Percentiles rank a stretch among this genome's conserved stretches.
These are phyloP conservation scores for Penicillium fuscoglaucum DNA, from an alignment of 2,329 filamentous ascomycete genomes.

Conservation along the genomic window DNA sequence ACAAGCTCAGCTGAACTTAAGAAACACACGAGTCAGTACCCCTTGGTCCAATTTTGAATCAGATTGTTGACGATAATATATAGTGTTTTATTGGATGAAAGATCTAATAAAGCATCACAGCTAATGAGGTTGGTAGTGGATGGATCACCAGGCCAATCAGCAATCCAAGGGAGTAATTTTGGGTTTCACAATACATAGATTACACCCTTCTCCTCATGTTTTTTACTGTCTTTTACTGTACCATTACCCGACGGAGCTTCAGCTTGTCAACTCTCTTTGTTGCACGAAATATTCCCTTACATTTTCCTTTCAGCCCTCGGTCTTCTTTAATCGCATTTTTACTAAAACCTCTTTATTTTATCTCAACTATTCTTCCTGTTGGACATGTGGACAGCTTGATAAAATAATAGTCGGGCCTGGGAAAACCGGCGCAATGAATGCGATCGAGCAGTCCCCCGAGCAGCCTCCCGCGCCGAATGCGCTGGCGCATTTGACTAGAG, in stretches of 20 bases:
- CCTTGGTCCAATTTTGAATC: too few relatives aligned
- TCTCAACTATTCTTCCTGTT: background rate
- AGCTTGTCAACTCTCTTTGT: slow-evolving; percentile 5
- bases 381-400: slow-evolving; percentile 5
- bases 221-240: slow-evolving; percentile 5
- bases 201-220: background rate
- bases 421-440: slow-evolving; percentile 30
- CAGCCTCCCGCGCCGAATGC: slow-evolving; percentile 25
- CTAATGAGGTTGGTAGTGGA: too few relatives aligned
- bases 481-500: slow-evolving; percentile 24
- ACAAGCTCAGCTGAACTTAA: too few relatives aligned
- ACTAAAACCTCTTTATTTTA: background rate
- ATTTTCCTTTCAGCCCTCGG: background rate
- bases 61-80: too few relatives aligned
- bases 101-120: too few relatives aligned
- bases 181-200: background rate
- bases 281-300: background rate
- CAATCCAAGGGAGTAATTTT: background rate
- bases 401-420: slow-evolving; percentile 8
- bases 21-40: too few relatives aligned
- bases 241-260: background rate
- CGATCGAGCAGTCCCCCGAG: slow-evolving; percentile 25
- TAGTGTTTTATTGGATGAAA: too few relatives aligned
- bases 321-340: background rate
- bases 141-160: background rate